Evolutionary conservation across 169 alveolate species (phyloP), one percentile per base, ranked within the genome.

Genomic region (Eimeria maxima): DNA sequence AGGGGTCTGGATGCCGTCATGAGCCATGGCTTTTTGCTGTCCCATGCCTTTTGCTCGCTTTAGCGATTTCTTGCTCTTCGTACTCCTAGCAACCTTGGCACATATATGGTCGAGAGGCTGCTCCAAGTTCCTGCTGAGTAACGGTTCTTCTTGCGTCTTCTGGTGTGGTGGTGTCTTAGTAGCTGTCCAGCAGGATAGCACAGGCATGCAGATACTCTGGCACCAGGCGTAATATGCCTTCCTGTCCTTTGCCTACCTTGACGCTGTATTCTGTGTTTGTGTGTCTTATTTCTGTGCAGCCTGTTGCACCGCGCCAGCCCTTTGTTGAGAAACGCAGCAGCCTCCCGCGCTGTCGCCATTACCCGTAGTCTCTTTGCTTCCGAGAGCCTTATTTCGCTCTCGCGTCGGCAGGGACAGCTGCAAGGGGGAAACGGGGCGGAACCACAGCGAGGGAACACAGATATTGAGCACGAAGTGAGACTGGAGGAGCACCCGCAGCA

Each of bases 261-360:
- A 53, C 24, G 78, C 29, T 38, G 83, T 24, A 7, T 76, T 6
- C 38, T 63, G 22, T 38, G 42, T 3, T 78, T 24, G 67, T 45
- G 38, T n/a, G 47, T 22, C 27, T 24, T 44, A 67, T 78, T 33
- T 50, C 11, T 45, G 45, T 83, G 76, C 76, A 83, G 91, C 57
- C 76, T 83, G 76, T 55, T 55, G 38, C 91, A 53, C 45, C 91
- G 91, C 42, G 91, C 91, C 29, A 83, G 91, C 74, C 91, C 91
- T 60, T 76, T 83, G 29, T 76, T 83, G 50, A 50, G 91, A 57
- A 83, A 83, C 57, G 91, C 91, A 27, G 91, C 91, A 16, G 73
- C 91, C 74, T 83, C 91, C 24, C 91, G 91, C 27, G 91, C 91
- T 55, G 91, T 83, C 50, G 71, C 91, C 44, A 83, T 83, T 38